phyloP scores from a whole-genome alignment of 345 rosid species.

The Aquilaria malaccensis region DNA sequence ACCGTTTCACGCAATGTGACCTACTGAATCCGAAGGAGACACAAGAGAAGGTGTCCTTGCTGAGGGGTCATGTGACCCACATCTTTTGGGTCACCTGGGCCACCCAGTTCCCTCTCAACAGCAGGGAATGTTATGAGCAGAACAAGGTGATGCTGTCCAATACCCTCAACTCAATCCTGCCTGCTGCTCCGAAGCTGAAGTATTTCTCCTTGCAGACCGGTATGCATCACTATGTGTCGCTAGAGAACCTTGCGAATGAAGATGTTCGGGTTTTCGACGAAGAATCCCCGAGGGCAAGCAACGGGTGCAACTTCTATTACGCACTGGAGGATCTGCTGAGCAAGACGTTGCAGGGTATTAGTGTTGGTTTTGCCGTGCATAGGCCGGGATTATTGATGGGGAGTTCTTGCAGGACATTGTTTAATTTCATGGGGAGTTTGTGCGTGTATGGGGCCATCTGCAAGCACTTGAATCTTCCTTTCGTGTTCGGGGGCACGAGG shows the following conservation, averaged over 20 bases:
- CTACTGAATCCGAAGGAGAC: constrained; percentile 52
- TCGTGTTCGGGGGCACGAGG: constrained; percentile 80
- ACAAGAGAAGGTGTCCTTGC: constrained; percentile 28
- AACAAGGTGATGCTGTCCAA: constrained; percentile 65
- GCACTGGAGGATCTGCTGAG: constrained; percentile 65
- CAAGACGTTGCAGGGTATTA: constrained; percentile 37
- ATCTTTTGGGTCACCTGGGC: constrained; percentile 92
- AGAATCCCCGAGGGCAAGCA: constrained; percentile 42
- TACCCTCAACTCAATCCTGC: constrained; percentile 55
- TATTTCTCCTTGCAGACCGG: constrained; percentile 86
- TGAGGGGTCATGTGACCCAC: constrained; percentile 50
- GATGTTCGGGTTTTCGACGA: constrained; percentile 34
- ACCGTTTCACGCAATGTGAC: constrained; percentile 74
- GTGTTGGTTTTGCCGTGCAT: constrained; percentile 63
- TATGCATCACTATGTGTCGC: constrained; percentile 69
- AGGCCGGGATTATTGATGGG: constrained; percentile 84
- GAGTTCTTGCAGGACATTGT: constrained; percentile 51
- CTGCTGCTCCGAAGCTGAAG: constrained; percentile 40
- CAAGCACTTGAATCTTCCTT: constrained; percentile 55
- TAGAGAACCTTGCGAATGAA: constrained; percentile 20
- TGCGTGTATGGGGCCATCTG: constrained; percentile 72
- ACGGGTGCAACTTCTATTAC: constrained; percentile 49
- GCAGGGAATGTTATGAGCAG: constrained; percentile 54
- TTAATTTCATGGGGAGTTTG: constrained; percentile 71
- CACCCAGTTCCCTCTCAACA: constrained; percentile 44